These are phyloP conservation scores for Allium fistulosum DNA, from an alignment of 106 monocot species.

Conservation along the genomic window DNA sequence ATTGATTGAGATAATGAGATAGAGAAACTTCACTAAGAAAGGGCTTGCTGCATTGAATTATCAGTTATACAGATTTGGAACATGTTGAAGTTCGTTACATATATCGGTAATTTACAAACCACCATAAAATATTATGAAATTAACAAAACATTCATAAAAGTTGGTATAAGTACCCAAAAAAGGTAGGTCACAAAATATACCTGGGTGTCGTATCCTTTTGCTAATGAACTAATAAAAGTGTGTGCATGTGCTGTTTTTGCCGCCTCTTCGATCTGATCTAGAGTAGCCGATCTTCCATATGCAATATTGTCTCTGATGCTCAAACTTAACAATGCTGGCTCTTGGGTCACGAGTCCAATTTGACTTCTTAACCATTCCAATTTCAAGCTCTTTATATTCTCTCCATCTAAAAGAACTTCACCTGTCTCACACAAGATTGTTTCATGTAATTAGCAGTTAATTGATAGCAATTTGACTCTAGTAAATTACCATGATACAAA, in stretches of 20 bases:
- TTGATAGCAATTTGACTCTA: background rate
- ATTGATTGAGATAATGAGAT: no score
- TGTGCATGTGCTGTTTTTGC: constrained; percentile 98
- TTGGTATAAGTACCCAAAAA: no score
- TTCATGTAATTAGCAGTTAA: constrained; percentile 7
- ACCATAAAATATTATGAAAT: no score
- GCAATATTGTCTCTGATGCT: constrained; percentile 97
- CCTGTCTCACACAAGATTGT: constrained; percentile 39
- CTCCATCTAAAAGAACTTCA: constrained; percentile 95
- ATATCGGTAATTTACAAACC: no score
- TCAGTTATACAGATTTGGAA: no score
- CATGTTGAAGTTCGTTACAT: no score
- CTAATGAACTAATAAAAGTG: constrained; percentile 77
- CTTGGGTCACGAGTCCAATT: constrained; percentile 99
- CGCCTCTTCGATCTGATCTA: constrained; percentile 98
- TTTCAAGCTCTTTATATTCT: constrained; percentile 90
- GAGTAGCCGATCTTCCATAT: constrained; percentile 84
- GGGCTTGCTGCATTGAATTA: no score
- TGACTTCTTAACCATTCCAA: constrained; percentile 98
- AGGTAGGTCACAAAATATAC: constrained; percentile 15
- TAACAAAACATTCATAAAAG: no score
- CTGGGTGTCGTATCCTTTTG: constrained; percentile 86
- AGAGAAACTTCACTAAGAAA: no score
- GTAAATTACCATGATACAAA: background rate
- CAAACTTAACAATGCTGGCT: constrained; percentile 89